Base-by-base conservation (phyloP, 2,329 filamentous ascomycete genomes). In the Colletotrichum destructivum region DNA sequence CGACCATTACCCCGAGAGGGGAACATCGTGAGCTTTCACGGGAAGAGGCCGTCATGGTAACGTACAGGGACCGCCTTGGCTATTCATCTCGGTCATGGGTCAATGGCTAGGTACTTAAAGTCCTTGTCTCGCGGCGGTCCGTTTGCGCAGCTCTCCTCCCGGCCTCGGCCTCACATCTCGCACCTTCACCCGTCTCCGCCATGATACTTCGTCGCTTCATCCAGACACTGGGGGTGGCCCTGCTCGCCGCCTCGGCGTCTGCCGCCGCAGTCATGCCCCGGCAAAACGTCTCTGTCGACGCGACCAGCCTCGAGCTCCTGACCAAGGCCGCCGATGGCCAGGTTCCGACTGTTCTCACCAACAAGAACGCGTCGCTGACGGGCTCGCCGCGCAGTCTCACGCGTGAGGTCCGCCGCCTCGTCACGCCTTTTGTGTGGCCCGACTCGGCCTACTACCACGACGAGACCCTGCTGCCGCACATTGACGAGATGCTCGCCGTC, bases 401-500 rank as follows among this genome's bases (percentile, higher is more conserved):
- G 42, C 74, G 70, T 35, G 69, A 38, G 15, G 66, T 74, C 38
- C 74, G 72, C 51, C 69, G 63, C 44, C 66, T 75, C 44, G 72
- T 75, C 31, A 71, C 72, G 23, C 74, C 74, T 16, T 75, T 74
- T 46, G 66, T 74, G 38, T 75, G 72, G 74, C 69, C 69, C 26
- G 62, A 75, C 47, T 75, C 74, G 31, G 65, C 70, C 31, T 67
- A 69, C 63, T 69, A 68, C 61, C 74, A 75, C 61, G 69, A 74
- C 61, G 69, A 74, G 46, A 35, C 54, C 42, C 59, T 75, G 35
- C 18, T 73, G 21, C 61, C 67, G 15, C 63, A 71, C 56, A 71
- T 75, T 31, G 65, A 71, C n/a, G 73, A 74, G 73, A 75, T 75
- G 72, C 70, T 75, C 21, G 73, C 47, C 6, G 64, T 67, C 52